phyloP scores from a whole-genome alignment of 345 rosid species.

The Melaleuca alternifolia region DNA sequence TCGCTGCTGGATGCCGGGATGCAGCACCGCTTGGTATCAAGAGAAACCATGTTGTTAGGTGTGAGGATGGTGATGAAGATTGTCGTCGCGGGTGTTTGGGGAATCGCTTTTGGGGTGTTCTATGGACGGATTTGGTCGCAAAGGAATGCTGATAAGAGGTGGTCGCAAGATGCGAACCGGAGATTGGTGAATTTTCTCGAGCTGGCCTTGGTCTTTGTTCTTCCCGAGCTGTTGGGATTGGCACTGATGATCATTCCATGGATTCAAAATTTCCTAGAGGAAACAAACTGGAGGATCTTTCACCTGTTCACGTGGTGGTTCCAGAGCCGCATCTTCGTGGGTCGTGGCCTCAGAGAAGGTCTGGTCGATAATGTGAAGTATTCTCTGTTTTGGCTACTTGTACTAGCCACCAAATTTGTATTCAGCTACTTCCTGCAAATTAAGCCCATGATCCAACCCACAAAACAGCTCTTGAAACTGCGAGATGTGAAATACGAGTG shows the following conservation, averaged over 20 bases:
- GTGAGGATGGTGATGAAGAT: slow-evolving; percentile 70
- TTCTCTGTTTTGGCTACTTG: slow-evolving; percentile 57
- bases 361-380: slow-evolving; percentile 62
- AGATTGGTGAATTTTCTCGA: slow-evolving; percentile 52
- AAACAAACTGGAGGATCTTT: slow-evolving; percentile 47
- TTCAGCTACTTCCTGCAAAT: slow-evolving; percentile 84
- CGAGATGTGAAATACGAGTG: slow-evolving; percentile 34
- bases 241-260: slow-evolving; percentile 67
- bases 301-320: slow-evolving; percentile 86
- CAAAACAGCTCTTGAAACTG: slow-evolving; percentile 32
- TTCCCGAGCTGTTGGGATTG: slow-evolving; percentile 67
- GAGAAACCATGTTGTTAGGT: slow-evolving; percentile 42
- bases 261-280: slow-evolving; percentile 67
- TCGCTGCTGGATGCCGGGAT: slow-evolving; percentile 76
- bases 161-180: slow-evolving; percentile 55
- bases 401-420: slow-evolving; percentile 58
- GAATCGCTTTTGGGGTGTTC: slow-evolving; percentile 50
- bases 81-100: slow-evolving; percentile 54
- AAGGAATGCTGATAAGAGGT: slow-evolving; percentile 40
- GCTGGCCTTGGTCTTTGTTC: slow-evolving; percentile 50
- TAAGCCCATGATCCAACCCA: slow-evolving; percentile 69
- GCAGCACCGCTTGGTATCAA: slow-evolving; percentile 72
- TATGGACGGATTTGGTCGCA: slow-evolving; percentile 76
- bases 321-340: slow-evolving; percentile 61
- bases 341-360: slow-evolving; percentile 89